Percentiles rank a stretch among this genome's conserved stretches.
These are phyloP conservation scores for Botrytis tulipae DNA, from an alignment of 2,329 filamentous ascomycete genomes.

Conservation along the genomic window DNA sequence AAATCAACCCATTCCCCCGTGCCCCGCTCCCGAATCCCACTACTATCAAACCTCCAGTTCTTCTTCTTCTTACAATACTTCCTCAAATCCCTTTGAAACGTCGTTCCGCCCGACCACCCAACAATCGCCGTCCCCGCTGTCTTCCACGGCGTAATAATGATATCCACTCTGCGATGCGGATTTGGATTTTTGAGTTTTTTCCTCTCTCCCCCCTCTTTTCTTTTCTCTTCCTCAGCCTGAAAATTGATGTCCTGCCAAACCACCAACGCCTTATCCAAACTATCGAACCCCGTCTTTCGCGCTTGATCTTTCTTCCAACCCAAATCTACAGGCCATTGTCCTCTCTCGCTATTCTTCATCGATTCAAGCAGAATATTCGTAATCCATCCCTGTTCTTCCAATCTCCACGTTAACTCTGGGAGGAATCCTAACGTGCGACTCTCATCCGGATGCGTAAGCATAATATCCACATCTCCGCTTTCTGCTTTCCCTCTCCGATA, in stretches of 20 bases:
- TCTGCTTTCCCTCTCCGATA: slow-evolving; percentile 63
- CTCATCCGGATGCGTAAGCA: slow-evolving; percentile 77
- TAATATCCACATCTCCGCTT: slow-evolving; percentile 80
- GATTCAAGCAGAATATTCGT: slow-evolving; percentile 78
- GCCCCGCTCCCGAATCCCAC: slow-evolving; percentile 79
- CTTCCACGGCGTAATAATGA: slow-evolving; percentile 85
- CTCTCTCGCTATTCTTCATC: slow-evolving; percentile 67
- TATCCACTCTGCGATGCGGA: slow-evolving; percentile 82
- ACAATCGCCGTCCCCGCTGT: slow-evolving; percentile 84
- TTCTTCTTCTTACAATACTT: slow-evolving; percentile 72
- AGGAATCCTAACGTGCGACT: slow-evolving; percentile 67
- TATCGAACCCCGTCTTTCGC: slow-evolving; percentile 62
- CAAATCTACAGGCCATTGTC: slow-evolving; percentile 54
- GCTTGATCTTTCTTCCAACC: slow-evolving; percentile 34
- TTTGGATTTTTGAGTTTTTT: slow-evolving; percentile 60
- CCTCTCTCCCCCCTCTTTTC: neutral
- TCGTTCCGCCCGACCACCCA: slow-evolving; percentile 86
- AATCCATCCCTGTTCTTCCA: slow-evolving; percentile 69
- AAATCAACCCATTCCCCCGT: slow-evolving; percentile 57
- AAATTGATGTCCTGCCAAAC: slow-evolving; percentile 78
- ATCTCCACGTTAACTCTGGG: slow-evolving; percentile 63
- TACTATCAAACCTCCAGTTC: slow-evolving; percentile 85
- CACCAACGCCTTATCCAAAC: slow-evolving; percentile 85
- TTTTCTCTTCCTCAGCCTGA: slow-evolving; percentile 2
- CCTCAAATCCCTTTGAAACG: slow-evolving; percentile 83